A percentile compares a stretch with the other conserved stretches of the same genome.
Conservation (phyloP, 768 basidiomycete genomes). For the Trametes sanguinea region DNA sequence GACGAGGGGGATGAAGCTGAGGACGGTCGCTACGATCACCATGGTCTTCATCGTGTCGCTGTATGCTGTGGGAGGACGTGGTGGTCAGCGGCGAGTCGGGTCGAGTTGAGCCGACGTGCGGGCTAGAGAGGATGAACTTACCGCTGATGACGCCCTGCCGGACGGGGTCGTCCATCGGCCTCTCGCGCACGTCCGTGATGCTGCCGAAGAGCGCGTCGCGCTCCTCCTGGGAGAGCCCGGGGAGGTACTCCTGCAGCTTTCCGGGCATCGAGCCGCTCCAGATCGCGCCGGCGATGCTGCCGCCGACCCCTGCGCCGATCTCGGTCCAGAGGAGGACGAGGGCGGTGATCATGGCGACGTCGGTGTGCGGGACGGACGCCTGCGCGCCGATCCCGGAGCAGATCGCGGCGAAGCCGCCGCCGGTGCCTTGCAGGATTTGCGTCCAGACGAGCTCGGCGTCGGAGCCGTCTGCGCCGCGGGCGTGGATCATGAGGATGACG, state of each 20-base stretch:
- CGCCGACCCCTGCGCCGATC: constrained; percentile 47
- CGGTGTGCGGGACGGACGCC: constrained; percentile 47
- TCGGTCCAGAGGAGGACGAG: constrained; percentile 52
- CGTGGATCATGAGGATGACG: constrained; percentile 33
- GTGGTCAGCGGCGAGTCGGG: constrained; percentile 1
- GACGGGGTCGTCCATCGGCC: constrained; percentile 54
- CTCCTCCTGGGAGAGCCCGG: constrained; percentile 45
- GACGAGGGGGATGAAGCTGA: constrained; percentile 58
- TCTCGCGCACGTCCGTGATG: constrained; percentile 52
- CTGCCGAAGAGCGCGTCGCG: constrained; percentile 54
- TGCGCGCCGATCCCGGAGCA: constrained; percentile 47
- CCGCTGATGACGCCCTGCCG: constrained; percentile 42
- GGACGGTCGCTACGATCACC: constrained; percentile 38
- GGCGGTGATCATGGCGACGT: constrained; percentile 44
- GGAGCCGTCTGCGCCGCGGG: constrained; percentile 25
- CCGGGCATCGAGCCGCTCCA: constrained; percentile 69
- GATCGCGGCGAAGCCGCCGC: constrained; percentile 52
- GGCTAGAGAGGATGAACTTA: constrained; percentile 47
- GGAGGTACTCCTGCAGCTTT: constrained; percentile 56
- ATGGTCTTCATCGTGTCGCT: constrained; percentile 31
- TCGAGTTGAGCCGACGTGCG: constrained; percentile 31
- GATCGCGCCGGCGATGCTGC: constrained; percentile 58
- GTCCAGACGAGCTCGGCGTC: constrained; percentile 44
- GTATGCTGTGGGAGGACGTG: constrained; percentile 35
- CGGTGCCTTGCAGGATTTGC: constrained; percentile 51